Conservation (phyloP, 2,329 filamentous ascomycete species). For the Shiraia bambusicola region DNA sequence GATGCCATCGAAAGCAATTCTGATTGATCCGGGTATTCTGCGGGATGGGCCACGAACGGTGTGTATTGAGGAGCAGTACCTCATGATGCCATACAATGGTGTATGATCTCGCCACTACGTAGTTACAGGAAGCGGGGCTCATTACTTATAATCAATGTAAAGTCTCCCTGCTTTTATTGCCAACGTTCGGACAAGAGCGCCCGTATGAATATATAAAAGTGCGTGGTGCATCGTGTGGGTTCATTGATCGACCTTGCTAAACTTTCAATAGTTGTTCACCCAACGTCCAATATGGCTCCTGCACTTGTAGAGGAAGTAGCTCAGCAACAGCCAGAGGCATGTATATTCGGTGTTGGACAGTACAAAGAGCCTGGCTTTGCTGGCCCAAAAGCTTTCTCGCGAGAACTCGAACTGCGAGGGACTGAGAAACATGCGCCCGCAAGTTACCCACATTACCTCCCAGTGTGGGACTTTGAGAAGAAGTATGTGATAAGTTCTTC, state of each 20-base stretch:
- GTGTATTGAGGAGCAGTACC: constrained; percentile 7
- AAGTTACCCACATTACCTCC: constrained; percentile 72
- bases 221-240: no score
- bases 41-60: constrained; percentile 8
- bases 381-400: constrained; percentile 47
- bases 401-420: constrained; percentile 57
- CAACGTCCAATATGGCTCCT: constrained; percentile 43
- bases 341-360: constrained; percentile 38
- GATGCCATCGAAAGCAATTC: constrained; percentile 24
- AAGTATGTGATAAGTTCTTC: constrained; percentile 10
- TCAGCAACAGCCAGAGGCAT: constrained; percentile 26
- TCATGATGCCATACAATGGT: constrained; percentile 1
- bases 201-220: not conserved
- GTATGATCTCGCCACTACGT: constrained; percentile 7
- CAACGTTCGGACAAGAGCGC: constrained; percentile 3
- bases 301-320: constrained; percentile 43
- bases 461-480: constrained; percentile 66
- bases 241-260: no score
- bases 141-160: constrained; percentile 4
- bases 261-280: not conserved
- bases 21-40: constrained; percentile 24
- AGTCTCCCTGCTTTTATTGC: constrained; percentile 5
- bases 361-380: constrained; percentile 49
- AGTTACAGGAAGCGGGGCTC: constrained; percentile 17
- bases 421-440: constrained; percentile 56